phyloP scores from a whole-genome alignment of 768 basidiomycete species.

The Lactarius sanguifluus region DNA sequence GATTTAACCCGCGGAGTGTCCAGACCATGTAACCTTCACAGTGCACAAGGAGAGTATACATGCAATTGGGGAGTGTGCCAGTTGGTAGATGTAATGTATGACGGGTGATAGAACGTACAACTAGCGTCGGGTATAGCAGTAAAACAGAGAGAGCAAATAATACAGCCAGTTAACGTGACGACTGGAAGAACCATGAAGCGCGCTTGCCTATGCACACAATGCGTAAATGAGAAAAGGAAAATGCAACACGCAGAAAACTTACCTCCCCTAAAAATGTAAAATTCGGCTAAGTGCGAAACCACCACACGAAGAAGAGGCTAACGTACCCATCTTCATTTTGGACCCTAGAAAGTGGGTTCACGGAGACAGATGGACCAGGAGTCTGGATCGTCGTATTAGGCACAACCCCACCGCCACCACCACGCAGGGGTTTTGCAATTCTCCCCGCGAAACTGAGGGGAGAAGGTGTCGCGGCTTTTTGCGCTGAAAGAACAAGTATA shows the following conservation, averaged over 20 bases:
- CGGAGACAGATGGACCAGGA: conserved; percentile 47
- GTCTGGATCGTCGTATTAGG: conserved; percentile 43
- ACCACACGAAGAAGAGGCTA: background rate
- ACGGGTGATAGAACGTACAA: conserved; percentile 36
- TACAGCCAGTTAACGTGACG: conserved; percentile 56
- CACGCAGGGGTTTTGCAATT: conserved; percentile 95
- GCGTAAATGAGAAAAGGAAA: conserved; percentile 21
- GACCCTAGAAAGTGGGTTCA: conserved; percentile 66
- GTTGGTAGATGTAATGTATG: conserved; percentile 36
- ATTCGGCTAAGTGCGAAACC: conserved; percentile 23
- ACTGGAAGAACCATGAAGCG: conserved; percentile 92
- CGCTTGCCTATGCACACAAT: conserved; percentile 50
- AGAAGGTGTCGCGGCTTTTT: conserved; percentile 71
- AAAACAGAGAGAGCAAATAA: conserved; percentile 32
- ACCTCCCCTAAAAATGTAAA: conserved; percentile 23
- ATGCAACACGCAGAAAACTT: conserved; percentile 22
- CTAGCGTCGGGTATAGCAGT: conserved; percentile 32
- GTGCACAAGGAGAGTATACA: conserved; percentile 26
- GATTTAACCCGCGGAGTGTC: conserved; percentile 24
- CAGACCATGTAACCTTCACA: background rate
- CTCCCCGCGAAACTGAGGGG: conserved; percentile 79
- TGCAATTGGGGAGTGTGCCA: conserved; percentile 31
- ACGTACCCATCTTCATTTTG: conserved; percentile 75
- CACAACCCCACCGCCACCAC: conserved; percentile 71
- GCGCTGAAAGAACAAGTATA: conserved; percentile 48